A percentile compares a stretch with the other conserved stretches of the same genome.
These are phyloP conservation scores for Ophiosphaerella herpotricha DNA, from an alignment of 2,329 filamentous ascomycete genomes.

Conservation along the genomic window DNA sequence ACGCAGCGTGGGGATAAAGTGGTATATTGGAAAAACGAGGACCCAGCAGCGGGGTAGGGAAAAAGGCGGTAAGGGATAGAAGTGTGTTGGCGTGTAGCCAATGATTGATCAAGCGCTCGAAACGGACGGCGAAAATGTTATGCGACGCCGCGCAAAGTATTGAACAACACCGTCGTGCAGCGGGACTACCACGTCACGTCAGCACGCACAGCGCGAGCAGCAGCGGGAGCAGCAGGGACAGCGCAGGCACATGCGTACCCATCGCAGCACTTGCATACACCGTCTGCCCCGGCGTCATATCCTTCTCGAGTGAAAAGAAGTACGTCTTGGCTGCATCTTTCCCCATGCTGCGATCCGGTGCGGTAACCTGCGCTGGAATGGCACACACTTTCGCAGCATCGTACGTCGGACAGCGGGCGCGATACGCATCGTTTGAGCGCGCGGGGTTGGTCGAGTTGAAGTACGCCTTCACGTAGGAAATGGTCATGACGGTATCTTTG, in stretches of 20 bases:
- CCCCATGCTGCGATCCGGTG: constrained; percentile 34
- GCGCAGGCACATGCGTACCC: constrained; percentile 7
- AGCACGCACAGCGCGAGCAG: constrained; percentile 33
- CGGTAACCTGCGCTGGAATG: constrained; percentile 38
- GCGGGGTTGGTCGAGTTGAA: constrained; percentile 68
- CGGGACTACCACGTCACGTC: constrained; percentile 22
- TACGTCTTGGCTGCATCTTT: constrained; percentile 39
- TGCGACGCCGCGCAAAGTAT: constrained; percentile 3
- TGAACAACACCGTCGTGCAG: constrained; percentile 10
- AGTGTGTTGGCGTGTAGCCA: too few relatives aligned
- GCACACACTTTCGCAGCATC: constrained; percentile 37
- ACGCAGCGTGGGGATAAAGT: background rate
- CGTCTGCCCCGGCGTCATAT: constrained; percentile 37
- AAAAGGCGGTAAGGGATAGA: background rate
- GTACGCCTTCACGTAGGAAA: constrained; percentile 76
- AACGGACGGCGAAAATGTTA: background rate
- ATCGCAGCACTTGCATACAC: constrained; percentile 19
- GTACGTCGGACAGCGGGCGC: constrained; percentile 34
- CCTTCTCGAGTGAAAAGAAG: constrained; percentile 39
- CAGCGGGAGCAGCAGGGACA: constrained; percentile 28
- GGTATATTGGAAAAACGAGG: background rate
- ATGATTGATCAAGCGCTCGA: background rate
- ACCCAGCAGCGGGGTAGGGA: constrained; percentile 1
- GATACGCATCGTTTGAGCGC: constrained; percentile 35
- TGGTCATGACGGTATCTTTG: constrained; percentile 64